Base-by-base conservation (phyloP, 2,329 filamentous ascomycete species). In the Aspergillus calidoustus region DNA sequence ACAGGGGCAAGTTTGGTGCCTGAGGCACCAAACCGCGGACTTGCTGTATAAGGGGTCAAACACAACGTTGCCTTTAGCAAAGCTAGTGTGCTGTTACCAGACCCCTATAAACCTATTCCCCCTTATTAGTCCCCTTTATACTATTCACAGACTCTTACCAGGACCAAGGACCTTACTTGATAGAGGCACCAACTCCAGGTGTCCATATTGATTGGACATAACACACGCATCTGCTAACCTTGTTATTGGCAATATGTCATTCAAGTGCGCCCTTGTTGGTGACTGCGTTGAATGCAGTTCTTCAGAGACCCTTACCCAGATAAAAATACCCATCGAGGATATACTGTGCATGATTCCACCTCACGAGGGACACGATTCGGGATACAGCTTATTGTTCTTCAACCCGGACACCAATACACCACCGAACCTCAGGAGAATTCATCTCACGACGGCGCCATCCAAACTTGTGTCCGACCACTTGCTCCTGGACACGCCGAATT, bases 401-500 rank as follows among this genome's bases (percentile, higher is more conserved):
- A 41, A 46, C 22, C 28, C 47, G 6, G 41, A 49, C 4, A 23
- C 6, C 5, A 7, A 19, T 4, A 9, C 4, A 19, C 17, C 30
- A 11, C 15, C 19, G 5, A 41, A 43, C 4, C 15, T 54, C 43
- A 44, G 30, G 30, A 48, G 50, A 7, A 38, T 59, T 5, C 43
- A n/a, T n/a, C 6, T 59, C 13, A 44, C n/a, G 22, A 41, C 28
- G n/a, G 28, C 23, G 17, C 51, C 50, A n/a, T 41, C 57, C 6
- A 6, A 28, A 43, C 28, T 50, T 5, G 30, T 54, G 8, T 44
- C 51, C 4, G 22, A 15, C 7, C 28, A 69, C 22, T 15, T 70
- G 7, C 65, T 49, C 19, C 51, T 58, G 6, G 61, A 66, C 3
- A 44, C 71, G 31, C 72, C 74, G 7, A 46, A 74, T 52, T 66